Conservation (phyloP, 371 early-diverging fungal species). For the Entomophthora muscae region DNA sequence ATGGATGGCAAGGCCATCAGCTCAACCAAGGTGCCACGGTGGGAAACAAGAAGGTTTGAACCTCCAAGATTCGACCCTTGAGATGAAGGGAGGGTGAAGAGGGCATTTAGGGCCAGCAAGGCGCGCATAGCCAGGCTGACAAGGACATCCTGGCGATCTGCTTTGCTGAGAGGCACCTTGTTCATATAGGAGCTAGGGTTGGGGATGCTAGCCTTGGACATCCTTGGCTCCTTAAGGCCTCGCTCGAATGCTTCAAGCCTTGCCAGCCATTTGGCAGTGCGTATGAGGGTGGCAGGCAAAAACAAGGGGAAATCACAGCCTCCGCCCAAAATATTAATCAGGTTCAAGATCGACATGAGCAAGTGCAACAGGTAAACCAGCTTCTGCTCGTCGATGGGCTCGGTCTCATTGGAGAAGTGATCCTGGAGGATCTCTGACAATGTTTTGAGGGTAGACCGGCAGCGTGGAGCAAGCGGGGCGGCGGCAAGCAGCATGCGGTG, state of each 20-base stretch:
- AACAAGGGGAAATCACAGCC: not conserved
- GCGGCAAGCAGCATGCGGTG: not conserved
- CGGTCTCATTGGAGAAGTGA: not conserved
- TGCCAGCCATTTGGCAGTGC: not conserved
- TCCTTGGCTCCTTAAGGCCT: not conserved
- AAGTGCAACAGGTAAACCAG: not conserved
- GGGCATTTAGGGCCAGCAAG: not conserved
- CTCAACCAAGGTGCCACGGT: not conserved
- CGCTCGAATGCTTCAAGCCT: not conserved
- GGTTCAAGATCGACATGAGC: not conserved
- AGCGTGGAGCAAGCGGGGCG: not conserved
- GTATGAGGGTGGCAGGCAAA: not conserved
- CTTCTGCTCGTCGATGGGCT: not conserved
- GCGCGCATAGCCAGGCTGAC: not conserved
- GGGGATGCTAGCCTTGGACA: not conserved
- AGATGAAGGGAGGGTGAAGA: not conserved
- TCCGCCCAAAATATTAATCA: not conserved
- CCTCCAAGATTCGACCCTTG: not conserved
- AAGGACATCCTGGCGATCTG: not conserved
- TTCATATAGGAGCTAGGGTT: not conserved
- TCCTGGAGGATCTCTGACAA: not conserved
- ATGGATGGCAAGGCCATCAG: not conserved
- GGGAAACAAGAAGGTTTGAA: not conserved
- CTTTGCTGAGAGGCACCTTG: not conserved
- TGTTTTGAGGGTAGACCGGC: not conserved